A percentile compares a stretch with the other conserved stretches of the same genome.
phyloP scores from a whole-genome alignment of 768 basidiomycete species.

The Coprinopsis cinerea region DNA sequence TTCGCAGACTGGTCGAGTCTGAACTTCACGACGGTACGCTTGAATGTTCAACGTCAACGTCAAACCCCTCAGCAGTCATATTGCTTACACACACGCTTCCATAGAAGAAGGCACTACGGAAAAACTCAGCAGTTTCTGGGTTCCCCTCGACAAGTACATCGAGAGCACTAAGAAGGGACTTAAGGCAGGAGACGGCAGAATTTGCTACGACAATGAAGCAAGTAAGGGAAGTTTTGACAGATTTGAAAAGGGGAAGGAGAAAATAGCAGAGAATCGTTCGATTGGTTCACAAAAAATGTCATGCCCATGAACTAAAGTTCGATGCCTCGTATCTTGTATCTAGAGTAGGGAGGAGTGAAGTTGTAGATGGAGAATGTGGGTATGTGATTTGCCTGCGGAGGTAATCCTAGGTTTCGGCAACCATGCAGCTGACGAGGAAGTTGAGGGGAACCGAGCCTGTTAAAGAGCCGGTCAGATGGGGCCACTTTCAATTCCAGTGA shows the following conservation, averaged over 20 bases:
- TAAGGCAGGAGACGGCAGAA: slow-evolving; percentile 17
- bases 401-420: too few species aligned
- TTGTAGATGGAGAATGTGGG: too few species aligned
- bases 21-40: slow-evolving; percentile 49
- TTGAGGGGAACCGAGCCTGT: slow-evolving; percentile 20
- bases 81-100: neutral
- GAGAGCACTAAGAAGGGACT: slow-evolving; percentile 21
- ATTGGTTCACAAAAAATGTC: neutral
- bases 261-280: slow-evolving; percentile 18
- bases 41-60: too few species aligned
- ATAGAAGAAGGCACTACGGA: slow-evolving; percentile 43
- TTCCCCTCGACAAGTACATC: slow-evolving; percentile 41
- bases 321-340: too few species aligned
- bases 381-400: too few species aligned
- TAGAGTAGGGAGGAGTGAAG: too few species aligned
- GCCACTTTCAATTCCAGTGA: neutral
- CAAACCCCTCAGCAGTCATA: neutral
- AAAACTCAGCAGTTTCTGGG: slow-evolving; percentile 41
- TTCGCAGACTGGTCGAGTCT: slow-evolving; percentile 48
- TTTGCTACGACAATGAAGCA: slow-evolving; percentile 22
- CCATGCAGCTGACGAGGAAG: slow-evolving; percentile 8
- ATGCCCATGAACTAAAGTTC: neutral
- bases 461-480: neutral
- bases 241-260: slow-evolving; percentile 30
- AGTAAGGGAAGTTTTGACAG: slow-evolving; percentile 20